Percentiles rank a stretch among this genome's conserved stretches.
phyloP scores from a whole-genome alignment of 2,329 filamentous ascomycete genomes.

The Verticillium klebahnii region DNA sequence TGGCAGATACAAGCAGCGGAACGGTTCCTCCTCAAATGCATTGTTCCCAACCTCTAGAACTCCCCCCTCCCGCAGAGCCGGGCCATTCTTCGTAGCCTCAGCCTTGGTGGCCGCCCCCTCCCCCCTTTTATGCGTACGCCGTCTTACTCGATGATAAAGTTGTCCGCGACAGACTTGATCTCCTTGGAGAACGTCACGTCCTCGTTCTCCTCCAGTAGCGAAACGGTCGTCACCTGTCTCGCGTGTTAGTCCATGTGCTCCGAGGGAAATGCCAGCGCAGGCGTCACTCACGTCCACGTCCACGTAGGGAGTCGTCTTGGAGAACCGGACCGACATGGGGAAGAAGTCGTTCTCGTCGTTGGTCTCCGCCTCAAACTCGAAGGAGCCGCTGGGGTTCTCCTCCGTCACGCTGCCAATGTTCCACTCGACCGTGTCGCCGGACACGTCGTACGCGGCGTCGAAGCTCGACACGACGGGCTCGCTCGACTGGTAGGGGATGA shows the following conservation, averaged over 20 bases:
- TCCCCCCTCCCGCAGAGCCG: neutral
- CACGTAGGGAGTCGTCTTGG: slow-evolving; percentile 79
- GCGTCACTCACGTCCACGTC: slow-evolving; percentile 79
- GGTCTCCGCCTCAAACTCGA: slow-evolving; percentile 91
- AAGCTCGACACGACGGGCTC: slow-evolving; percentile 91
- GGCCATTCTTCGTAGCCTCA: neutral
- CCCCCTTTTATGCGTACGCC: neutral
- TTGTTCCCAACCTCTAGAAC: neutral
- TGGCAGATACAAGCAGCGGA: neutral
- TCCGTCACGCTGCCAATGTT: slow-evolving; percentile 81
- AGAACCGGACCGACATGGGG: slow-evolving; percentile 90
- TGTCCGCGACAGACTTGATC: slow-evolving; percentile 70
- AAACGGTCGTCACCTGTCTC: slow-evolving; percentile 58
- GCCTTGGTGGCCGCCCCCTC: too few relatives aligned
- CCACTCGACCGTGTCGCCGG: slow-evolving; percentile 92
- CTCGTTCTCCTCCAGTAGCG: slow-evolving; percentile 69
- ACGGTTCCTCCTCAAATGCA: neutral
- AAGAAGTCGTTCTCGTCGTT: slow-evolving; percentile 93
- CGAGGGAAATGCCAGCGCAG: neutral
- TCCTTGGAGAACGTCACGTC: slow-evolving; percentile 81
- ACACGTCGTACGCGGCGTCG: slow-evolving; percentile 90
- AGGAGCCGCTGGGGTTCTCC: slow-evolving; percentile 76
- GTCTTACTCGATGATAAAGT: slow-evolving; percentile 68
- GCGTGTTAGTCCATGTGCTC: neutral
- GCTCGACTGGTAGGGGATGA: slow-evolving; percentile 78